Evolutionary conservation across 2,329 filamentous ascomycete genomes (phyloP).

Genomic region (Colletotrichum lindemuthianum): DNA sequence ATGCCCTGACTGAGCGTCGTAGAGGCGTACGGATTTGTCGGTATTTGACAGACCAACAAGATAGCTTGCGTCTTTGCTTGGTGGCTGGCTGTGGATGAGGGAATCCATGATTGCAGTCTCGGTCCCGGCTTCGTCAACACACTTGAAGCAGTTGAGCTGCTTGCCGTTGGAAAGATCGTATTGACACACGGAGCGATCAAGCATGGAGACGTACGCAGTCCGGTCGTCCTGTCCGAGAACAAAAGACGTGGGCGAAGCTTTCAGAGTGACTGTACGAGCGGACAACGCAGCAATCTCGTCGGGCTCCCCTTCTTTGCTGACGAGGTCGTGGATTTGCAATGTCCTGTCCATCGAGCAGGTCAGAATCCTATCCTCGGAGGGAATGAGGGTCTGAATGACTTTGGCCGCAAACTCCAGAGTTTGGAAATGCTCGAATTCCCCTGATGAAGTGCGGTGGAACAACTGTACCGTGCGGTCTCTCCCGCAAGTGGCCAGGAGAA

Average conservation of each 20-base stretch:
- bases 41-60: conserved; percentile 91
- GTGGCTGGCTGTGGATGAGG: conserved; percentile 71
- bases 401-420: conserved; percentile 93
- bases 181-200: conserved; percentile 69
- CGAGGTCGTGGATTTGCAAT: conserved; percentile 81
- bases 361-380: conserved; percentile 78
- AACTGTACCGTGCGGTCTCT: conserved; percentile 93
- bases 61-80: conserved; percentile 67
- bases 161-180: conserved; percentile 75
- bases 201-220: conserved; percentile 66
- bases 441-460: conserved; percentile 70
- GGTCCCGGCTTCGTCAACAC: conserved; percentile 79
- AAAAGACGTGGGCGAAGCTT: conserved; percentile 89
- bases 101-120: conserved; percentile 88
- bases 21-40: conserved; percentile 93
- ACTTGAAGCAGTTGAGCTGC: conserved; percentile 79
- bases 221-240: conserved; percentile 71
- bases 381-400: conserved; percentile 79
- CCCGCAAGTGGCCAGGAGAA: conserved; percentile 83
- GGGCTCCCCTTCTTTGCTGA: conserved; percentile 72
- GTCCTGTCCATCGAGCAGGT: conserved; percentile 92
- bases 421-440: conserved; percentile 81
- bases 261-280: conserved; percentile 80
- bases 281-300: conserved; percentile 81
- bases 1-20: conserved; percentile 79